These are phyloP conservation scores for Parasarocladium wereldwijsianum DNA, from an alignment of 2,329 filamentous ascomycete species.

Conservation along the genomic window DNA sequence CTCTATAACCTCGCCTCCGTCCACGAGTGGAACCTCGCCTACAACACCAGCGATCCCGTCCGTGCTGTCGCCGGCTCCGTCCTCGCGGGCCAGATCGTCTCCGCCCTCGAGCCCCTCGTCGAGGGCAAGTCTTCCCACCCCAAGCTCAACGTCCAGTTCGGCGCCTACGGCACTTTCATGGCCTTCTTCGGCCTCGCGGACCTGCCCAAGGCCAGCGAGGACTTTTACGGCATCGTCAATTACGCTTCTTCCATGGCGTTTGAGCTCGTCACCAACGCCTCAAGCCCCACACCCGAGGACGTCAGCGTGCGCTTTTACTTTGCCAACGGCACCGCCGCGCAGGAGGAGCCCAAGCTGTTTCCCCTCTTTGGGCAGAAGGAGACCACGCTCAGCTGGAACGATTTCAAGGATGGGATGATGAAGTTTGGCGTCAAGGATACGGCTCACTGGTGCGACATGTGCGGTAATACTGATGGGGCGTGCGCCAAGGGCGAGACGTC, in stretches of 20 bases:
- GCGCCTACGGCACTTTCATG: slow-evolving; percentile 21
- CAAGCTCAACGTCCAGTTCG: slow-evolving; percentile 19
- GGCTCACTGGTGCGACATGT: slow-evolving; percentile 16
- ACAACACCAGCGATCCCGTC: slow-evolving; percentile 13
- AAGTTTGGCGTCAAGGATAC: slow-evolving; percentile 14
- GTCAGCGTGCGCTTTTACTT: slow-evolving; percentile 18
- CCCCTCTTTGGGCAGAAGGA: slow-evolving; percentile 16
- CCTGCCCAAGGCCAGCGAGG: slow-evolving; percentile 12
- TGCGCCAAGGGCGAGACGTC: slow-evolving; percentile 12
- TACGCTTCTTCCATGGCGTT: slow-evolving; percentile 22
- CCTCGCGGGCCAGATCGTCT: slow-evolving; percentile 15
- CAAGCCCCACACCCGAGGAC: slow-evolving; percentile 9
- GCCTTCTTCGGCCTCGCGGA: slow-evolving; percentile 17
- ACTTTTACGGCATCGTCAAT: slow-evolving; percentile 18
- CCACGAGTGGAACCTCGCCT: slow-evolving; percentile 17
- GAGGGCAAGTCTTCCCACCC: slow-evolving; percentile 13
- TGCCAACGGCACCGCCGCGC: slow-evolving; percentile 17
- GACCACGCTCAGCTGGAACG: slow-evolving; percentile 14
- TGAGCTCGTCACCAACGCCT: slow-evolving; percentile 16
- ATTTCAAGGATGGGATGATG: slow-evolving; percentile 15
- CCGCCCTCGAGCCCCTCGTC: slow-evolving; percentile 17
- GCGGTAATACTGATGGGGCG: slow-evolving; percentile 13
- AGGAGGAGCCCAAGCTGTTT: slow-evolving; percentile 13
- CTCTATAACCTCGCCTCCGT: slow-evolving; percentile 18
- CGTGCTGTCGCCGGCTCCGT: slow-evolving; percentile 17